These are phyloP conservation scores for Colletotrichum sp. DNA, from an alignment of 2,329 filamentous ascomycete genomes.

Conservation along the genomic window DNA sequence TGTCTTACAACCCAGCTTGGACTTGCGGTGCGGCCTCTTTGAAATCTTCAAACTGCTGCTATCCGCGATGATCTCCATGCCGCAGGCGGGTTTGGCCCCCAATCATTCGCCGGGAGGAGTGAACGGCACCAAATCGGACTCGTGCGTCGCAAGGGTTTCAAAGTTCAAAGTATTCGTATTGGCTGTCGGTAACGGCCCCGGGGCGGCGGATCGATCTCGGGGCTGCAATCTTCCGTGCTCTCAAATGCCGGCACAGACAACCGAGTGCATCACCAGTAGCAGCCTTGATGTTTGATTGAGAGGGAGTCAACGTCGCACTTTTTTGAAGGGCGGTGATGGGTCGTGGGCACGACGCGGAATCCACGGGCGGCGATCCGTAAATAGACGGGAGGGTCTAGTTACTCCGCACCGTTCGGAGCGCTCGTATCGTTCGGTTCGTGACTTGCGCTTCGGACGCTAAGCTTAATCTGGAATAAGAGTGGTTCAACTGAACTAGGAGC, in stretches of 20 bases:
- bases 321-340: not conserved
- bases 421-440: constrained; percentile 11
- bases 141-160: not conserved
- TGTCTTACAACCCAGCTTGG: constrained; percentile 55
- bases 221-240: not conserved
- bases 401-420: not conserved
- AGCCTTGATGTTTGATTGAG: not conserved
- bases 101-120: not conserved
- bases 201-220: not conserved
- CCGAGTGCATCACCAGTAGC: not conserved
- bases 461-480: not conserved
- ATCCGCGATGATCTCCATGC: not conserved
- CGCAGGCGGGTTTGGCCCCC: not conserved
- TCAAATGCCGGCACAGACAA: not conserved
- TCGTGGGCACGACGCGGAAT: not conserved
- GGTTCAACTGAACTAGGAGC: not conserved
- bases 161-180: not conserved
- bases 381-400: not conserved
- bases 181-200: not conserved
- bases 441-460: not conserved
- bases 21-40: constrained; percentile 62
- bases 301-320: not conserved
- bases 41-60: not conserved
- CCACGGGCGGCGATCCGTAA: not conserved
- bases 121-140: not conserved